Base-by-base conservation (phyloP, 2,329 filamentous ascomycete genomes). In the Aspergillus floridensis region DNA sequence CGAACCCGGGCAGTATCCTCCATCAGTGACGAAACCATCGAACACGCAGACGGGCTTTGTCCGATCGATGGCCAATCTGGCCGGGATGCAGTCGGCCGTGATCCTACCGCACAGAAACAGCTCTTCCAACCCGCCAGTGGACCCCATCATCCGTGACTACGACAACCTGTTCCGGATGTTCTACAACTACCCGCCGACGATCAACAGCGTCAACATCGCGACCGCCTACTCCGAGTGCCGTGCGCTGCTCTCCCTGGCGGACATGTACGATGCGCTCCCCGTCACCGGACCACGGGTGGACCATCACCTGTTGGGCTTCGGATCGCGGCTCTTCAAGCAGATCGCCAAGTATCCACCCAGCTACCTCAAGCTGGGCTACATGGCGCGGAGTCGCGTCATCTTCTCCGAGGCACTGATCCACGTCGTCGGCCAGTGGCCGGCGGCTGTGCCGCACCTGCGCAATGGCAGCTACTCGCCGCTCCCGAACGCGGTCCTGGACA, bases 121-220 rank as follows among this genome's bases (percentile, higher is more conserved):
- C 16, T 84, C 82, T 14, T 83, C 85, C 59, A 82, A 85, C 50
- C 86, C 91, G 56, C 81, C 80, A 19, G 77, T 81, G 48, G 82
- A 91, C 68, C 91, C 96, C 64, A 84, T 92, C 22, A 82, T 97
- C 50, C 90, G 91, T 67, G 91, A 97, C 78, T 97, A 98, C 76
- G 92, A 96, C 74, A 97, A 97, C 74, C 83, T 98, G 22, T 96
- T 98, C 74, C 90, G 93, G 68, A 89, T 95, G 63, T 96, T 97
- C 80, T 98, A 98, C 82, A 96, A 97, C 75, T 91, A 96, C 73
- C 81, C 92, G 0, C 93, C 93, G 0, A 72, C 86, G 0, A 84
- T 98, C 32, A 93, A 96, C 76, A 84, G 86, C 26, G 83, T 95
- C 74, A 96, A 95, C 74, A 96, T 98, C 64, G 92, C 92, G 56